Evolutionary conservation across 768 basidiomycete species (phyloP), one percentile per base, ranked within the genome.

Genomic region (Xerocomus spinulosus): DNA sequence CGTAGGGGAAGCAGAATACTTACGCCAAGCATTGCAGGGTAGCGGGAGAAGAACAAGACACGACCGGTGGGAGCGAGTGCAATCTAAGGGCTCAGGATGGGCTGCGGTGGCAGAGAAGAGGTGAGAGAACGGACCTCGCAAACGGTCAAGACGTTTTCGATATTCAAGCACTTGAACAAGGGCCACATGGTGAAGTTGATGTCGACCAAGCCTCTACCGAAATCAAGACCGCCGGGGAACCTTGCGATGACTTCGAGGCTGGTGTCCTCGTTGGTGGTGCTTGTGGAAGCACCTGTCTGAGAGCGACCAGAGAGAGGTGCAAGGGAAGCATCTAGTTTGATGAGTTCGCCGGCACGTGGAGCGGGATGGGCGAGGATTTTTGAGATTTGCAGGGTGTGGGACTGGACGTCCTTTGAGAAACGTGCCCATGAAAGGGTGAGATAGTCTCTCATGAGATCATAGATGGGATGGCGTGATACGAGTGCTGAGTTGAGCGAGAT

Each of bases 121-220:
- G 23, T 7, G n/a, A 10, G 26, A 18, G 10, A 2, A 38, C 57
- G 4, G 57, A 87, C 88, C 77, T 98, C 94, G 61, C 91, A 92
- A 48, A 91, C 85, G 7, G 90, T 92, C 51, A 98, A 70, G 52
- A 98, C 87, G 57, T 95, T 93, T 63, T 96, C 94, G 46, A 95
- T 81, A 58, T 92, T 92, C 50, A 97, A 68, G 50, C 86, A 87
- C 64, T 92, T 87, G 76, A 97, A 96, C 42, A 98, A 63, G 2
- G 94, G 94, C 92, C 92, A 98, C 81, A 96, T 89, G 32, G 92
- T 92, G 62, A 94, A 93, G 68, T 95, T 94, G 61, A 92, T 89
- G 55, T 94, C 91, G 28, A 94, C 88, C 40, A 95, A 73, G 1
- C 92, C 92, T 35, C 84, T 79, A 23, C 92, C 91, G 59, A 95